Evolutionary conservation across 1,139 yeast genomes (phyloP).

Genomic region (Debaryomycetaceae sp.): DNA sequence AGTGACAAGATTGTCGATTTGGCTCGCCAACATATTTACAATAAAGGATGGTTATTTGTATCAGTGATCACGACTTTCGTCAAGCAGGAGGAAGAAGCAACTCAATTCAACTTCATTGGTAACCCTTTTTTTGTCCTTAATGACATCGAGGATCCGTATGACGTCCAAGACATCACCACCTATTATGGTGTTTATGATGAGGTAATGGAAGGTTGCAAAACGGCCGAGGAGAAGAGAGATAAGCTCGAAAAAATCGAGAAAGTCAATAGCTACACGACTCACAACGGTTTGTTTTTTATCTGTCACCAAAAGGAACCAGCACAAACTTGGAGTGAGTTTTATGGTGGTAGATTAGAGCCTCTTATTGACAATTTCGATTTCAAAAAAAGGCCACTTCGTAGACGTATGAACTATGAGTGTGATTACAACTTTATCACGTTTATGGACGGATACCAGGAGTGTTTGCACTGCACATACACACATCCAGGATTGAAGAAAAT

Average conservation of each 20-base stretch:
- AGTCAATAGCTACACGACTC: constrained; percentile 14
- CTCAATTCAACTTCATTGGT: constrained; percentile 14
- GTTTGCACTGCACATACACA: constrained; percentile 1
- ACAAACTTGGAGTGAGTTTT: background rate
- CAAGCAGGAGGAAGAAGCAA: constrained; percentile 9
- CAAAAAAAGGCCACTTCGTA: constrained; percentile 1
- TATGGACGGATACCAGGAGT: constrained; percentile 3
- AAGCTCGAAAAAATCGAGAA: constrained; percentile 9
- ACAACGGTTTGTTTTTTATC: constrained; percentile 15
- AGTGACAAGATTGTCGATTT: constrained; percentile 1
- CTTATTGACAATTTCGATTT: constrained; percentile 1
- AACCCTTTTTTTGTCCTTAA: constrained; percentile 17
- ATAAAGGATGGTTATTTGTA: constrained; percentile 19
- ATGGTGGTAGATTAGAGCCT: background rate
- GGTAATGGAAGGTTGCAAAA: constrained; percentile 5
- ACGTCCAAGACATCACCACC: constrained; percentile 7
- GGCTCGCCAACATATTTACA: constrained; percentile 8
- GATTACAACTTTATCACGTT: constrained; percentile 2
- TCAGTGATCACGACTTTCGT: constrained; percentile 11
- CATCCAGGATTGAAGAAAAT: constrained; percentile 1
- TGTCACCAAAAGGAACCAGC: constrained; percentile 13
- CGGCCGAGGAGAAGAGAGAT: constrained; percentile 3
- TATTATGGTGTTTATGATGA: constrained; percentile 15
- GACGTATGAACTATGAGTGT: background rate
- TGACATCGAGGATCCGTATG: constrained; percentile 14